Conservation (phyloP, 116 monocot species). For the Zostera marina region DNA sequence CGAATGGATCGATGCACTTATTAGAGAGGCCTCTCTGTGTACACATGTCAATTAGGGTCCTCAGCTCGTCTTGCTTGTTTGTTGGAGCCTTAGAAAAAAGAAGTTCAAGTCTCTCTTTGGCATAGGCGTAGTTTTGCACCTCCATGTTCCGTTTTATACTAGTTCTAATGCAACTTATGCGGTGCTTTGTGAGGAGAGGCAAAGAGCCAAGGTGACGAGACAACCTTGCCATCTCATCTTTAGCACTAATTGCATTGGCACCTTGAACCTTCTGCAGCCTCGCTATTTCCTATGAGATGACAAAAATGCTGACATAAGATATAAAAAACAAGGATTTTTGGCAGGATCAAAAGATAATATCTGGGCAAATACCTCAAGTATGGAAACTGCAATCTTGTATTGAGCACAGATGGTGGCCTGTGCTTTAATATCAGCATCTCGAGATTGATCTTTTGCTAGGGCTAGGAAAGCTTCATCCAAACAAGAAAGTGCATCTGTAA, state of each 20-base stretch:
- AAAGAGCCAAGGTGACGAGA: constrained; percentile 93
- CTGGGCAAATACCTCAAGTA: constrained; percentile 60
- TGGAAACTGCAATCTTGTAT: constrained; percentile 87
- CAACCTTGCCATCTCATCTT: constrained; percentile 95
- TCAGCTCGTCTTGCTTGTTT: constrained; percentile 85
- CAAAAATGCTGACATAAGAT: not conserved
- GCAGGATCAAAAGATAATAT: not conserved
- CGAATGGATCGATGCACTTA: constrained; percentile 86
- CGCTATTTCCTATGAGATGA: constrained; percentile 54
- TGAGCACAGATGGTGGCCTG: constrained; percentile 97
- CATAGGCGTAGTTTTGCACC: constrained; percentile 85
- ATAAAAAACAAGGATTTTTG: not conserved
- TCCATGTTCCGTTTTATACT: constrained; percentile 98
- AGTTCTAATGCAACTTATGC: constrained; percentile 89
- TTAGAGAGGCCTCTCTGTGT: constrained; percentile 61
- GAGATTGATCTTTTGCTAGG: constrained; percentile 91
- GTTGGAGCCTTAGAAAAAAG: constrained; percentile 82
- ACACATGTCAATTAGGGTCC: constrained; percentile 85
- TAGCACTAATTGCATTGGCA: constrained; percentile 61
- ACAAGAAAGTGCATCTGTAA: constrained; percentile 88
- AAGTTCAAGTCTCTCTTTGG: constrained; percentile 79
- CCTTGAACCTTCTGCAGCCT: constrained; percentile 87
- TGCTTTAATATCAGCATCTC: constrained; percentile 84
- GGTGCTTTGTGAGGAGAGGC: constrained; percentile 83
- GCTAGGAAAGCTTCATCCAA: constrained; percentile 98